phyloP scores from a whole-genome alignment of 768 basidiomycete genomes.

The Hysterangium stoloniferum region DNA sequence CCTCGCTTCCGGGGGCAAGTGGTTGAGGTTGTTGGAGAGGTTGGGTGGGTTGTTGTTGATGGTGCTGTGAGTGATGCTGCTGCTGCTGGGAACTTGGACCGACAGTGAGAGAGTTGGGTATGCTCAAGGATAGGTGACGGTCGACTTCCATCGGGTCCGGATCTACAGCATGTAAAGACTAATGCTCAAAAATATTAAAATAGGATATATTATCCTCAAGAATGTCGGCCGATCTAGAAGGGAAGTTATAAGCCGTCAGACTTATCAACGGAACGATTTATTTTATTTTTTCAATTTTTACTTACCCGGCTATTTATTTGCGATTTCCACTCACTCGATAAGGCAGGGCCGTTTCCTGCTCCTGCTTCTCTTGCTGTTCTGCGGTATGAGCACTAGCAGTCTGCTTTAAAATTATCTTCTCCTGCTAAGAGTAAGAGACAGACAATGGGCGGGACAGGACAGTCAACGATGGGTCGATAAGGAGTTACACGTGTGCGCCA shows the following conservation, averaged over 20 bases:
- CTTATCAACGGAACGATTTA: constrained; percentile 7
- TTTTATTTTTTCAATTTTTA: constrained; percentile 7
- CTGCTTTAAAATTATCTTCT: not conserved
- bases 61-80: not conserved
- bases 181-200: not conserved
- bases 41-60: not conserved
- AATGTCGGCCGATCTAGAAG: not conserved
- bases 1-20: not conserved
- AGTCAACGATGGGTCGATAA: constrained; percentile 8
- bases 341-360: not conserved
- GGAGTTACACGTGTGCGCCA: constrained; percentile 13
- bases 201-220: not conserved
- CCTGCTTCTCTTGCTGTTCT: not conserved
- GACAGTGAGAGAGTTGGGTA: not conserved
- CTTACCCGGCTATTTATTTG: constrained; percentile 12
- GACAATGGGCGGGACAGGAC: not conserved
- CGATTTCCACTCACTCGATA: not conserved
- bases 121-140: constrained; percentile 6
- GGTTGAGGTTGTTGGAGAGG: not conserved
- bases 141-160: not conserved
- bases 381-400: not conserved
- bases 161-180: not conserved
- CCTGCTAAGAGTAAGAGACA: not conserved
- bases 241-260: constrained; percentile 6
- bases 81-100: constrained; percentile 1